Percentiles rank a stretch among this genome's conserved stretches.
phyloP scores from a whole-genome alignment of 73 alveolate genomes.

The Paramecium tetraurelia region DNA sequence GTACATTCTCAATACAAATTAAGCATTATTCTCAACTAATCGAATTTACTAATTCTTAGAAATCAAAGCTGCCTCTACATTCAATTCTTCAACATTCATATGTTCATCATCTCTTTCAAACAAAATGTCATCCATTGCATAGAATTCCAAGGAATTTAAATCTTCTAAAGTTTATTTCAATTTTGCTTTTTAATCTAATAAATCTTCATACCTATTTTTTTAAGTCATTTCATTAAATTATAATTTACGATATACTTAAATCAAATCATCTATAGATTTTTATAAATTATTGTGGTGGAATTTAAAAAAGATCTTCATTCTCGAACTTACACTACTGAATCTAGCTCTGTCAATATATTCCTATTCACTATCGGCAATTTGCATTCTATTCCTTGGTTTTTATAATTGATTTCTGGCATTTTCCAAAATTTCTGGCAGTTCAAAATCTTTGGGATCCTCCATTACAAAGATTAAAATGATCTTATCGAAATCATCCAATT shows the following conservation, averaged over 20 bases:
- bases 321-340: conserved; percentile 39
- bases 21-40: background rate
- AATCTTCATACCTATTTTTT: conserved; percentile 30
- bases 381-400: background rate
- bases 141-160: background rate
- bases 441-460: conserved; percentile 8
- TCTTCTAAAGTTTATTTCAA: background rate
- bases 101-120: background rate
- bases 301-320: conserved; percentile 36
- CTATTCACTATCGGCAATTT: background rate
- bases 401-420: background rate
- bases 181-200: conserved; percentile 25
- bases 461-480: background rate
- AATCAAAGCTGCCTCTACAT: background rate
- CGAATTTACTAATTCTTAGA: background rate
- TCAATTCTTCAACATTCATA: background rate
- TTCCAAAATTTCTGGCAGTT: background rate
- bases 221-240: conserved; percentile 12
- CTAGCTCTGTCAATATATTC: conserved; percentile 52
- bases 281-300: background rate
- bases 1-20: background rate
- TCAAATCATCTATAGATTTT: background rate
- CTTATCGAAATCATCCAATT: conserved; percentile 48
- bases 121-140: background rate
- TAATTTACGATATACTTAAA: conserved; percentile 6